phyloP scores from a whole-genome alignment of 2,329 filamentous ascomycete genomes.

The Aspergillus glaucus region DNA sequence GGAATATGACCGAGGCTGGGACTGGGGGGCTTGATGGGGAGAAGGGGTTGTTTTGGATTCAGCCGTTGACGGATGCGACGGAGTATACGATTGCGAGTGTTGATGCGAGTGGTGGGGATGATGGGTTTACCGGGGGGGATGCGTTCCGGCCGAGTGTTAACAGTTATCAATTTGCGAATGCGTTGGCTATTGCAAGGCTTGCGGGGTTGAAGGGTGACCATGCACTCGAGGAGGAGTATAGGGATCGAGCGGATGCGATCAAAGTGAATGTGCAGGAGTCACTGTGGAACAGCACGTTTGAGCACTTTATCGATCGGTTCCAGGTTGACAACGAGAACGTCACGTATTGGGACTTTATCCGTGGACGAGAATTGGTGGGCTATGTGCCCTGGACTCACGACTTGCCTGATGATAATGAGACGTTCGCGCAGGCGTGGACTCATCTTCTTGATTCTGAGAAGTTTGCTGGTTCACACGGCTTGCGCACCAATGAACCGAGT shows the following conservation, averaged over 20 bases:
- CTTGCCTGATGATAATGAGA: slow-evolving; percentile 33
- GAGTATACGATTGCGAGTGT: slow-evolving; percentile 43
- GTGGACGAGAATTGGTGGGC: slow-evolving; percentile 40
- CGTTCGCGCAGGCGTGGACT: slow-evolving; percentile 25
- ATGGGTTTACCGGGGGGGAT: slow-evolving; percentile 37
- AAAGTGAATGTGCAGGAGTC: slow-evolving; percentile 33
- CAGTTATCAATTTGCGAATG: slow-evolving; percentile 41
- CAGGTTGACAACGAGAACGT: slow-evolving; percentile 35
- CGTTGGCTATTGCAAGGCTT: slow-evolving; percentile 35
- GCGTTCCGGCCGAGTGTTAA: slow-evolving; percentile 42
- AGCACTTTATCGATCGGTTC: slow-evolving; percentile 42
- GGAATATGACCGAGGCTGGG: slow-evolving; percentile 26
- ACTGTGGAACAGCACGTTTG: slow-evolving; percentile 40
- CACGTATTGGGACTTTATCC: slow-evolving; percentile 29
- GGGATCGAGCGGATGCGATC: slow-evolving; percentile 27
- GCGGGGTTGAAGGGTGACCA: slow-evolving; percentile 25
- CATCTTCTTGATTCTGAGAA: slow-evolving; percentile 27
- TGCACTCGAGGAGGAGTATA: slow-evolving; percentile 14
- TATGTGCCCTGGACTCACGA: slow-evolving; percentile 40
- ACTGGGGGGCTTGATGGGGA: slow-evolving; percentile 32
- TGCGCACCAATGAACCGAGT: slow-evolving; percentile 40
- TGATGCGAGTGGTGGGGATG: slow-evolving; percentile 29
- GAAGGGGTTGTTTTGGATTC: slow-evolving; percentile 40
- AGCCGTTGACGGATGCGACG: slow-evolving; percentile 39
- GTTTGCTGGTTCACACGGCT: slow-evolving; percentile 30